These are phyloP conservation scores for Neonectria punicea DNA, from an alignment of 2,329 filamentous ascomycete species.

Conservation along the genomic window DNA sequence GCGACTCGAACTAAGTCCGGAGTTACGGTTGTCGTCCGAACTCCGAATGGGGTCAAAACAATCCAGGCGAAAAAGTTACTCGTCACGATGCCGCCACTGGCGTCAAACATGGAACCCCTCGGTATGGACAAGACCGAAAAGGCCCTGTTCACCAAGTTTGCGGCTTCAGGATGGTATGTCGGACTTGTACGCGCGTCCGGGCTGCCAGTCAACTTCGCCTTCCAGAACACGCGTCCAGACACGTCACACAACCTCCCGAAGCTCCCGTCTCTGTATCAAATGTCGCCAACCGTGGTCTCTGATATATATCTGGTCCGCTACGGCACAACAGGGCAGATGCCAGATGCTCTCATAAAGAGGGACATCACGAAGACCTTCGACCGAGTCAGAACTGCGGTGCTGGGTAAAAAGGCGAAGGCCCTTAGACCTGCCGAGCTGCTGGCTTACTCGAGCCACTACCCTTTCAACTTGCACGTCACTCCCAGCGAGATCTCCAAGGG, in stretches of 20 bases:
- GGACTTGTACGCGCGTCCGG: slow-evolving; percentile 26
- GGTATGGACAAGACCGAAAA: slow-evolving; percentile 19
- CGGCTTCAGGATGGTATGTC: slow-evolving; percentile 32
- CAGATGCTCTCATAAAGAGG: slow-evolving; percentile 17
- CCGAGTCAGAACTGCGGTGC: slow-evolving; percentile 16
- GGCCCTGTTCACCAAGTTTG: slow-evolving; percentile 24
- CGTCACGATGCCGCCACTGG: slow-evolving; percentile 24
- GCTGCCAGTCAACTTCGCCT: slow-evolving; percentile 23
- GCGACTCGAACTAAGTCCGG: slow-evolving; percentile 19
- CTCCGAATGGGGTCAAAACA: slow-evolving; percentile 9
- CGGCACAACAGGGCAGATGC: slow-evolving; percentile 7
- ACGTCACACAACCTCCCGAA: slow-evolving; percentile 24
- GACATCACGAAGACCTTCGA: slow-evolving; percentile 31
- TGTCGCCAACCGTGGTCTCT: slow-evolving; percentile 26
- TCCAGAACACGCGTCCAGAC: slow-evolving; percentile 32
- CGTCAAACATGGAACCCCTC: slow-evolving; percentile 24
- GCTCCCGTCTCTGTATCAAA: slow-evolving; percentile 31
- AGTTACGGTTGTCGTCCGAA: slow-evolving; percentile 19
- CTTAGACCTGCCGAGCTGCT: slow-evolving; percentile 22
- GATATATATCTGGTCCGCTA: slow-evolving; percentile 29
- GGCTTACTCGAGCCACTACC: slow-evolving; percentile 32
- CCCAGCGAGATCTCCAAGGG: slow-evolving; percentile 21
- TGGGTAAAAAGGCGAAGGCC: not conserved
- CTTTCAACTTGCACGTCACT: slow-evolving; percentile 28
- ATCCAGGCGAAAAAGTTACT: slow-evolving; percentile 28